These are phyloP conservation scores for Anastatica hierochuntica DNA, from an alignment of 345 rosid genomes.

Conservation along the genomic window DNA sequence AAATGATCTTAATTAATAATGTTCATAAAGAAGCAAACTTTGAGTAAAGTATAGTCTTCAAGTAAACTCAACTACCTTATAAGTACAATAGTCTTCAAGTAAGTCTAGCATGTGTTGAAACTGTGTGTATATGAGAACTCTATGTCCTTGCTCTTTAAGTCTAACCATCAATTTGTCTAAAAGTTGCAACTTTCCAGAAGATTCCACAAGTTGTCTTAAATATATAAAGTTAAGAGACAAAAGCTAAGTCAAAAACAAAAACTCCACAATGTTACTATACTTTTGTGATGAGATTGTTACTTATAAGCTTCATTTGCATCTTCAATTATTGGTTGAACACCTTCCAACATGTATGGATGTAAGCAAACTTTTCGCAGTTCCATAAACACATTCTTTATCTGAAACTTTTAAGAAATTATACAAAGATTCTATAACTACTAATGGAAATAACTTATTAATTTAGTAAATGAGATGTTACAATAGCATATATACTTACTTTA, in stretches of 20 bases:
- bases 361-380: slow-evolving; percentile 75
- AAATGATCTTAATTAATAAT: background rate
- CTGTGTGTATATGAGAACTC: slow-evolving; percentile 84
- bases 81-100: slow-evolving; percentile 60
- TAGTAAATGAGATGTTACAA: no score
- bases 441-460: no score
- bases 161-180: slow-evolving; percentile 90
- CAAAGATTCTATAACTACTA: no score
- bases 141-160: slow-evolving; percentile 81
- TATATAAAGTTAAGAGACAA: background rate
- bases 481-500: slow-evolving; percentile 37
- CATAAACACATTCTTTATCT: slow-evolving; percentile 83
- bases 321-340: slow-evolving; percentile 50
- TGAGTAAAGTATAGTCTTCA: background rate
- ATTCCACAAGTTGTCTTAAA: slow-evolving; percentile 56
- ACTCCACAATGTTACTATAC: background rate
- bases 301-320: slow-evolving; percentile 48
- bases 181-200: slow-evolving; percentile 75
- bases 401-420: slow-evolving; percentile 23
- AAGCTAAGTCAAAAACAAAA: slow-evolving; percentile 2
- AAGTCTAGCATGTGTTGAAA: slow-evolving; percentile 82
- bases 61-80: no score
- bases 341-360: slow-evolving; percentile 79
- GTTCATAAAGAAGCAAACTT: background rate
- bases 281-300: slow-evolving; percentile 28